phyloP scores from a whole-genome alignment of 108 stramenopile species.

The Stephanodiscus minutulus region DNA sequence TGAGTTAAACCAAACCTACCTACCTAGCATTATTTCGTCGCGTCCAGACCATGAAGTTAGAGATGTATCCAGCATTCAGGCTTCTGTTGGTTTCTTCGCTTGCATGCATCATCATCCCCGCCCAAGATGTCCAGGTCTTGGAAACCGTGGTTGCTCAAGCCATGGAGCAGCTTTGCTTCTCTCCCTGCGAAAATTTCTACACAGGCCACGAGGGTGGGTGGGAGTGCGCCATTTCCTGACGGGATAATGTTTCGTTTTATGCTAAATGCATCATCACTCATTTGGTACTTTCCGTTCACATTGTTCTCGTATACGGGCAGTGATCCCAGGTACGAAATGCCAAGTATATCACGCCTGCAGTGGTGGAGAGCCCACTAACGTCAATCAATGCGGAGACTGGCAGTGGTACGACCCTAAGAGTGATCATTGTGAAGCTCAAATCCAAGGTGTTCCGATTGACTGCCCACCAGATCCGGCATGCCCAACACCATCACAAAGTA shows the following conservation, averaged over 20 bases:
- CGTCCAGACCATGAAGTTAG: no score
- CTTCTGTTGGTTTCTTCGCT: background rate
- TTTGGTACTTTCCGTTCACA: background rate
- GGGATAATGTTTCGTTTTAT: background rate
- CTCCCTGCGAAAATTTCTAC: background rate
- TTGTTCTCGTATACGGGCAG: background rate
- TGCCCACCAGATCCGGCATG: background rate
- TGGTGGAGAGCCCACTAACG: background rate
- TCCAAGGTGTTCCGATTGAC: background rate
- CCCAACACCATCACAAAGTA: background rate
- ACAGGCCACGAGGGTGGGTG: slow-evolving; percentile 1
- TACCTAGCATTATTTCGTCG: no score
- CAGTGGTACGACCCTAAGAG: background rate
- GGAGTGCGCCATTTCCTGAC: background rate
- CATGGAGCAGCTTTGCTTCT: slow-evolving; percentile 3
- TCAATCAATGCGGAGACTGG: background rate
- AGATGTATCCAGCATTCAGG: background rate
- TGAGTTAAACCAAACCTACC: no score
- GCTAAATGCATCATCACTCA: background rate
- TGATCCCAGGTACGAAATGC: slow-evolving; percentile 4
- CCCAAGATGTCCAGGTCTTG: background rate
- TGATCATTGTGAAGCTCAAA: background rate
- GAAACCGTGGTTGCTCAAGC: background rate
- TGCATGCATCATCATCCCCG: background rate
- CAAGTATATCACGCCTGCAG: background rate